Evolutionary conservation across 169 alveolate species (phyloP).

Genomic region (Plasmodium vinckei): DNA sequence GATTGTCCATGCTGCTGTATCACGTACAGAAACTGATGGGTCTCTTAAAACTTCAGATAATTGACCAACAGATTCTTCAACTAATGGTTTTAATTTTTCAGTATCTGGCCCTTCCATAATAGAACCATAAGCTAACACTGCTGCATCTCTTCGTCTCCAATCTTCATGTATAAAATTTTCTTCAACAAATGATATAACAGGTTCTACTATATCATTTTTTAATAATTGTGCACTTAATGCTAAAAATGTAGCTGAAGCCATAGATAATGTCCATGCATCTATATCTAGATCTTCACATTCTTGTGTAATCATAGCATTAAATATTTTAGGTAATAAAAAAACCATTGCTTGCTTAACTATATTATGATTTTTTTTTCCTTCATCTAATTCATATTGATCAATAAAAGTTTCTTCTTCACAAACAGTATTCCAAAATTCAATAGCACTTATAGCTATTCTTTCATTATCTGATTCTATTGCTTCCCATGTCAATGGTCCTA

Average conservation of each 20-base stretch:
- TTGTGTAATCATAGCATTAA: constrained; percentile 88
- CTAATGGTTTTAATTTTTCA: constrained; percentile 89
- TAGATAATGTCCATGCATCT: constrained; percentile 94
- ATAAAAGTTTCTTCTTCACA: constrained; percentile 88
- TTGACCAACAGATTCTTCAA: constrained; percentile 89
- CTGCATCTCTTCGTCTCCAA: constrained; percentile 95
- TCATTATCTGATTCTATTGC: constrained; percentile 88
- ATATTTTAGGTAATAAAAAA: constrained; percentile 87
- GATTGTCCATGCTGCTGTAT: constrained; percentile 95
- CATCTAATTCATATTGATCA: constrained; percentile 69
- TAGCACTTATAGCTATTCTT: constrained; percentile 89
- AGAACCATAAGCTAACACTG: constrained; percentile 93
- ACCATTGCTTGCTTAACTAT: constrained; percentile 88
- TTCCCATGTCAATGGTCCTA: constrained; percentile 89
- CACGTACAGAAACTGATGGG: constrained; percentile 92
- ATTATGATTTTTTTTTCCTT: constrained; percentile 80
- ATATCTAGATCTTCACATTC: constrained; percentile 88
- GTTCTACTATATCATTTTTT: constrained; percentile 90
- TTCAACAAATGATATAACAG: constrained; percentile 90
- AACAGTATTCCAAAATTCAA: constrained; percentile 92
- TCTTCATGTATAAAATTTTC: constrained; percentile 88
- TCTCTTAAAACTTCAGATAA: constrained; percentile 90
- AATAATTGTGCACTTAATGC: constrained; percentile 93
- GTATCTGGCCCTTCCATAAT: constrained; percentile 94
- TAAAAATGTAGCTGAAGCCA: constrained; percentile 94